Conservation (phyloP, 2,329 filamentous ascomycete species). For the Juglanconis juglandina region DNA sequence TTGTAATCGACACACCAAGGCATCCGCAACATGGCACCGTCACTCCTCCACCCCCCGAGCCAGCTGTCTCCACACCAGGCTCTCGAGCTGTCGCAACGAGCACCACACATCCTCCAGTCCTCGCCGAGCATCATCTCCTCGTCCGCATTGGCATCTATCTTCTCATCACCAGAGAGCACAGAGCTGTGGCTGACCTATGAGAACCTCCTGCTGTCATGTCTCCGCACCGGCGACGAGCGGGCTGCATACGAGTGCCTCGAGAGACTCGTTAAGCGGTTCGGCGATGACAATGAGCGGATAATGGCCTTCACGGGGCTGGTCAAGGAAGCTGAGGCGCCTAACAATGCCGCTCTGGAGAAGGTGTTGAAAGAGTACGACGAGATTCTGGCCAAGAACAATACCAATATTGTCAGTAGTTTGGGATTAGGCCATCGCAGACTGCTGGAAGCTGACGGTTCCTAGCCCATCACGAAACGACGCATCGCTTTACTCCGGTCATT, state of each 20-base stretch:
- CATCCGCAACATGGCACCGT: conserved; percentile 41
- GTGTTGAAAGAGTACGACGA: conserved; percentile 76
- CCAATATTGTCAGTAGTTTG: conserved; percentile 68
- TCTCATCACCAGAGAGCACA: conserved; percentile 63
- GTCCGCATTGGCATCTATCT: conserved; percentile 52
- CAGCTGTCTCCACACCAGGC: conserved; percentile 55
- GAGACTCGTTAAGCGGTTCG: conserved; percentile 76
- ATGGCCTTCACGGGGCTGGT: conserved; percentile 80
- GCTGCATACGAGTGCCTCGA: conserved; percentile 73
- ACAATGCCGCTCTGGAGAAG: conserved; percentile 60
- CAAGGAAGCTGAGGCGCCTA: conserved; percentile 75
- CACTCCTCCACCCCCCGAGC: conserved; percentile 55
- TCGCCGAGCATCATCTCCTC: conserved; percentile 52
- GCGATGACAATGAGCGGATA: conserved; percentile 77
- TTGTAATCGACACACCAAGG: not conserved
- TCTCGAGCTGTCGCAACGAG: conserved; percentile 58
- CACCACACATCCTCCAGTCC: conserved; percentile 52
- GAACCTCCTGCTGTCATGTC: conserved; percentile 78
- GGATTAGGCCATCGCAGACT: not conserved
- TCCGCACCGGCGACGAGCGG: conserved; percentile 78
- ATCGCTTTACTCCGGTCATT: conserved; percentile 76
- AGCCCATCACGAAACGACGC: conserved; percentile 83
- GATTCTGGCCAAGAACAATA: conserved; percentile 68
- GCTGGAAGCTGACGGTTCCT: conserved; percentile 28
- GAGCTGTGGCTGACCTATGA: conserved; percentile 85